Conservation (phyloP, 164 flowering plant species). For the Stephania japonica region DNA sequence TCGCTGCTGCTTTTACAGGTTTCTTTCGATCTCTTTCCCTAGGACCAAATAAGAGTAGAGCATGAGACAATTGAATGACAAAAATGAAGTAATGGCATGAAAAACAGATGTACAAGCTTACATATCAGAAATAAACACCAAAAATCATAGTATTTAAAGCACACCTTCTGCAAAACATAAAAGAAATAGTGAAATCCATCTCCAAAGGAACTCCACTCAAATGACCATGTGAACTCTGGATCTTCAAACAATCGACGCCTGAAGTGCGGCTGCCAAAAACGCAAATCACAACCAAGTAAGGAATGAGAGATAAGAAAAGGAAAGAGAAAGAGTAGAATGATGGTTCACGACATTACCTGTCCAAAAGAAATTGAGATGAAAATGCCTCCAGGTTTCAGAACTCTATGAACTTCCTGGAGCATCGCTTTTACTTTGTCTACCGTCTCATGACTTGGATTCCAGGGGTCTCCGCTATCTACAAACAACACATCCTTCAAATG, state of each 20-base stretch:
- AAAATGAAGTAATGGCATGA: not conserved
- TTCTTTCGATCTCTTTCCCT: slow-evolving; percentile 51
- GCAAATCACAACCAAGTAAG: not conserved
- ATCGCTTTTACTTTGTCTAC: slow-evolving; percentile 59
- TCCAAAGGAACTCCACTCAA: slow-evolving; percentile 80
- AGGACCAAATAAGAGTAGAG: slow-evolving; percentile 11
- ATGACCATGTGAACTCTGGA: slow-evolving; percentile 75
- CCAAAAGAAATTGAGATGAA: slow-evolving; percentile 90
- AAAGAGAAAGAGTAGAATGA: not conserved
- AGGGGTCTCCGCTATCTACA: slow-evolving; percentile 94
- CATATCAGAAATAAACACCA: not conserved
- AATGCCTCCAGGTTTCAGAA: slow-evolving; percentile 69
- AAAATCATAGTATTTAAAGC: not conserved
- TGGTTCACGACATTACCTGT: slow-evolving; percentile 46
- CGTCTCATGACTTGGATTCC: slow-evolving; percentile 73
- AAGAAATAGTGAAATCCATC: slow-evolving; percentile 90
- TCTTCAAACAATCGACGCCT: slow-evolving; percentile 72
- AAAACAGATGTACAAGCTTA: not conserved
- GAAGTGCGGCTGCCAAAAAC: slow-evolving; percentile 73
- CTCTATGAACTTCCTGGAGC: slow-evolving; percentile 76
- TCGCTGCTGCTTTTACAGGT: slow-evolving; percentile 10
- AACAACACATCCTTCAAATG: slow-evolving; percentile 86
- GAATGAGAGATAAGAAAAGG: not conserved
- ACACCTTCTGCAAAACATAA: slow-evolving; percentile 71
- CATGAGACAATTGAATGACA: not conserved